Conservation (phyloP, 2,329 filamentous ascomycete species). For the Incumbomyces delicatus region DNA sequence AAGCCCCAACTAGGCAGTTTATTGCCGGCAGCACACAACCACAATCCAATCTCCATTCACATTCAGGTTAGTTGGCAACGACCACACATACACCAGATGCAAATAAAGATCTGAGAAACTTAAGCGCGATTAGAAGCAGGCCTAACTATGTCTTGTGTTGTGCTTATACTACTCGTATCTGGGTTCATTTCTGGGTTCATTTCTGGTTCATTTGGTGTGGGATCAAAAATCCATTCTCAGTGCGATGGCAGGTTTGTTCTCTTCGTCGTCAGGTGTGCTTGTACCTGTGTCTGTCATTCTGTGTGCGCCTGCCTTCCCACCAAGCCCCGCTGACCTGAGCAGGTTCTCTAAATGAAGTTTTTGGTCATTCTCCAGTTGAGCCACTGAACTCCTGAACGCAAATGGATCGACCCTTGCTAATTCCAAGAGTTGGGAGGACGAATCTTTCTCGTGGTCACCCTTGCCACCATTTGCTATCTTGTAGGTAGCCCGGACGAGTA, state of each 20-base stretch:
- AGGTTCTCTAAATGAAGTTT: constrained; percentile 73
- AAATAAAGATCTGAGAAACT: too few relatives aligned
- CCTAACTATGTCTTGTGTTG: too few relatives aligned
- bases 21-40: too few relatives aligned
- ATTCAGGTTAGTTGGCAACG: too few relatives aligned
- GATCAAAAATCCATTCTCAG: constrained; percentile 86
- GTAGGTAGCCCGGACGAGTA: constrained; percentile 61
- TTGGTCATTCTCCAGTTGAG: constrained; percentile 58
- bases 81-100: too few relatives aligned
- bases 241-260: constrained; percentile 67
- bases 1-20: too few relatives aligned
- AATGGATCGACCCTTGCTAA: constrained; percentile 65
- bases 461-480: constrained; percentile 41
- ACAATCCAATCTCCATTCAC: too few relatives aligned
- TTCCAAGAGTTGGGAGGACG: constrained; percentile 66
- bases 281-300: constrained; percentile 31
- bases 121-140: too few relatives aligned
- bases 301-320: constrained; percentile 19
- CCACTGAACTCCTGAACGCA: constrained; percentile 66
- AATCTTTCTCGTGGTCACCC: constrained; percentile 55
- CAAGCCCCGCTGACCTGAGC: constrained; percentile 54
- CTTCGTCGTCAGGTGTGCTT: constrained; percentile 39
- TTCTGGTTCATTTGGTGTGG: too few relatives aligned
- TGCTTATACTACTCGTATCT: too few relatives aligned
- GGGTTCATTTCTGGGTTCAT: too few relatives aligned